phyloP scores from a whole-genome alignment of 805 yeast species.

The Cyberlindnera euphorbiae region DNA sequence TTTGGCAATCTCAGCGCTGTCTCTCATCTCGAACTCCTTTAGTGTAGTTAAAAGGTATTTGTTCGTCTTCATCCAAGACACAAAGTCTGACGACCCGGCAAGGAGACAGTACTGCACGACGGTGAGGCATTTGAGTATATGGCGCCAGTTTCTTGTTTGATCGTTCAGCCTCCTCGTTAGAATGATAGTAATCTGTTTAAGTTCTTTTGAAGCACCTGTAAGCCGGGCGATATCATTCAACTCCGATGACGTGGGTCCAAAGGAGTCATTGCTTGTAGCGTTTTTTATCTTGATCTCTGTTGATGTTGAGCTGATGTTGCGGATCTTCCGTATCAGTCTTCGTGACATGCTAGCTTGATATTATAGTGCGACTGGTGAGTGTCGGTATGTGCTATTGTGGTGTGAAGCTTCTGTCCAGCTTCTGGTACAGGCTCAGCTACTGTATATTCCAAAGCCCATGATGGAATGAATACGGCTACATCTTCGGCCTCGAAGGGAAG shows the following conservation, averaged over 20 bases:
- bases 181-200: slow-evolving; percentile 35
- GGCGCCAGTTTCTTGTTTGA: slow-evolving; percentile 31
- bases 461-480: too few relatives aligned
- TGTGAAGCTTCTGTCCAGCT: too few relatives aligned
- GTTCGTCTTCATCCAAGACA: slow-evolving; percentile 42
- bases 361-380: too few relatives aligned
- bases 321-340: slow-evolving; percentile 29
- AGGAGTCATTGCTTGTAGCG: slow-evolving; percentile 48
- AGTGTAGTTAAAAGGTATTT: slow-evolving; percentile 29
- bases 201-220: slow-evolving; percentile 36
- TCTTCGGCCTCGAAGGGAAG: too few relatives aligned
- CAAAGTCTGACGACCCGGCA: slow-evolving; percentile 49
- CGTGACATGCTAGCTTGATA: slow-evolving; percentile 20
- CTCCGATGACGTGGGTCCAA: slow-evolving; percentile 54
- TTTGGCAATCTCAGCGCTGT: slow-evolving; percentile 24
- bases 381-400: too few relatives aligned
- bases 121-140: slow-evolving; percentile 46
- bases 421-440: too few relatives aligned
- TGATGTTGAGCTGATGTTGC: slow-evolving; percentile 26
- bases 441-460: too few relatives aligned
- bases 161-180: slow-evolving; percentile 37
- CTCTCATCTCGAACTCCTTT: slow-evolving; percentile 26
- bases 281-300: slow-evolving; percentile 34
- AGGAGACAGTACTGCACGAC: slow-evolving; percentile 46
- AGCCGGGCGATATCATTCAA: slow-evolving; percentile 46